Percentiles rank a stretch among this genome's conserved stretches.
phyloP scores from a whole-genome alignment of 768 basidiomycete genomes.

The Trametes gibbosa region DNA sequence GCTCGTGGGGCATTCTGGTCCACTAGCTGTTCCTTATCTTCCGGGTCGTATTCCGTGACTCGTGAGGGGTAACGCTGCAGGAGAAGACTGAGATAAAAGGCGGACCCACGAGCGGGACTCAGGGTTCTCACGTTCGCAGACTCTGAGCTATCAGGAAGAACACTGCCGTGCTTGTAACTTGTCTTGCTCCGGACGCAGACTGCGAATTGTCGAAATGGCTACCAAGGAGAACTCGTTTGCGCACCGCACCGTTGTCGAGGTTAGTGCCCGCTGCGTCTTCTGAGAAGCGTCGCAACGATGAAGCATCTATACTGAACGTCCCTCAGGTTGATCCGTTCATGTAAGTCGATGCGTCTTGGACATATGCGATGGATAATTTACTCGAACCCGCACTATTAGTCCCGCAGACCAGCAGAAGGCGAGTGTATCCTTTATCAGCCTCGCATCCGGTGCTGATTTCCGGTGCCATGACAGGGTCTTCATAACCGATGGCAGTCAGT shows the following conservation, averaged over 20 bases:
- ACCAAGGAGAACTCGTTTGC: slow-evolving; percentile 59
- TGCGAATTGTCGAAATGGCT: slow-evolving; percentile 42
- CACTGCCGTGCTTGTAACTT: neutral
- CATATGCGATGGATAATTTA: neutral
- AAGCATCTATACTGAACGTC: neutral
- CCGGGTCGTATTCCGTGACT: neutral
- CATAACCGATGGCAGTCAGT: slow-evolving; percentile 78
- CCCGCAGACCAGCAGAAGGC: slow-evolving; percentile 58
- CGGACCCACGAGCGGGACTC: neutral
- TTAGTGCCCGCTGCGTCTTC: no score
- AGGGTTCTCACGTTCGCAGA: neutral
- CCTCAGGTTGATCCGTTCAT: slow-evolving; percentile 65
- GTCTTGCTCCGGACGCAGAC: neutral
- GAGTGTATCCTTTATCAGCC: neutral
- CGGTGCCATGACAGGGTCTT: slow-evolving; percentile 41
- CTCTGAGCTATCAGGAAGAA: neutral
- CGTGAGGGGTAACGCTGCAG: neutral
- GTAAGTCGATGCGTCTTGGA: slow-evolving; percentile 36
- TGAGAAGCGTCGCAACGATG: no score
- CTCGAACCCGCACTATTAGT: slow-evolving; percentile 28
- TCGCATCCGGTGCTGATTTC: neutral
- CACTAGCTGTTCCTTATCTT: slow-evolving; percentile 6
- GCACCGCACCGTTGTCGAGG: slow-evolving; percentile 58
- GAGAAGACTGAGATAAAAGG: neutral
- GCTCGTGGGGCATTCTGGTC: neutral